Evolutionary conservation across 169 alveolate species (phyloP).

Genomic region (Cryptosporidium muris): DNA sequence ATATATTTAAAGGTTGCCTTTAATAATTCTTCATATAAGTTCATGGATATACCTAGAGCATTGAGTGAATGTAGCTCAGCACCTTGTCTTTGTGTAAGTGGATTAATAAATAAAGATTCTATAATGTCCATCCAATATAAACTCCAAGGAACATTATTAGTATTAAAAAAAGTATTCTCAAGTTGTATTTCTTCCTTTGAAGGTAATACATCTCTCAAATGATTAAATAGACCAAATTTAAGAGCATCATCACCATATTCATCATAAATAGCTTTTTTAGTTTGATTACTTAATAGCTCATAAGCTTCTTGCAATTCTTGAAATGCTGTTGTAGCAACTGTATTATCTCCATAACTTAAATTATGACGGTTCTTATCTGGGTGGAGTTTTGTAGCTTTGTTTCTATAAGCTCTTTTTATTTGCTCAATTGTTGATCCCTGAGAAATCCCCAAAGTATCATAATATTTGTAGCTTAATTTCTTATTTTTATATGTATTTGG

Average conservation of each 20-base stretch:
- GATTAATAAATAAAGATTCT: too few species aligned
- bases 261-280: conserved; percentile 35
- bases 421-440: neutral
- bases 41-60: too few species aligned
- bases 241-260: conserved; percentile 51
- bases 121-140: too few species aligned
- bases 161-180: neutral
- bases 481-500: neutral
- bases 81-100: too few species aligned
- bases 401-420: conserved; percentile 34
- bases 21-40: neutral
- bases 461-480: neutral
- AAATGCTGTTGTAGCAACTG: conserved; percentile 1
- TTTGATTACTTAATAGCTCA: conserved; percentile 49
- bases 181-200: neutral
- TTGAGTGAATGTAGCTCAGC: too few species aligned
- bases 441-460: conserved; percentile 7
- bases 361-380: conserved; percentile 11
- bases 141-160: too few species aligned
- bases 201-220: conserved; percentile 15
- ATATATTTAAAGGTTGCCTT: neutral
- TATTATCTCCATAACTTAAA: neutral
- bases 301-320: conserved; percentile 33
- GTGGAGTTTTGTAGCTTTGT: conserved; percentile 31
- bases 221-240: conserved; percentile 31